These are phyloP conservation scores for Trichoderma brevicompactum DNA, from an alignment of 2,329 filamentous ascomycete genomes.

Conservation along the genomic window DNA sequence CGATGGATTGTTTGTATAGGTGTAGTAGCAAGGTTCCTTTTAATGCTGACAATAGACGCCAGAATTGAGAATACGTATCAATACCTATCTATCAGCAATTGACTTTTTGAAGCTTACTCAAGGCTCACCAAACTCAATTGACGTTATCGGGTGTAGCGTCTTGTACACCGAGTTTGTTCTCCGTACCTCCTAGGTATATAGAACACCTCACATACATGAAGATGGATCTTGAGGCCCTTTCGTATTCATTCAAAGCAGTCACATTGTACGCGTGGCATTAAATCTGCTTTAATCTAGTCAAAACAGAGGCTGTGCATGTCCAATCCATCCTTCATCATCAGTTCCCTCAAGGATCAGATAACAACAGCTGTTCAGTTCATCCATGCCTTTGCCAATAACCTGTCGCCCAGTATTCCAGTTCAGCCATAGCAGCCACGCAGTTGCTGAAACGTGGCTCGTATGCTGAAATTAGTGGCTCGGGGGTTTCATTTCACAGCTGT, in stretches of 20 bases:
- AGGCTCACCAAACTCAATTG: too few species aligned
- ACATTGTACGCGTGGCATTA: neutral
- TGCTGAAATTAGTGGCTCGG: slow-evolving; percentile 25
- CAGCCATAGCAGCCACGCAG: neutral
- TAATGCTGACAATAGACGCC: neutral
- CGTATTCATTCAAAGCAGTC: neutral
- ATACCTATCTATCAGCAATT: too few species aligned
- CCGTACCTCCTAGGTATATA: too few species aligned
- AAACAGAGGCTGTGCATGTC: slow-evolving; percentile 21
- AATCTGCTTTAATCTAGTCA: neutral
- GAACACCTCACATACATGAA: too few species aligned
- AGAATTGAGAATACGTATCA: too few species aligned
- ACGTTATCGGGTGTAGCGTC: too few species aligned
- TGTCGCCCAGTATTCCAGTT: slow-evolving; percentile 1
- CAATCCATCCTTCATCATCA: neutral
- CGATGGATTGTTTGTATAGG: neutral
- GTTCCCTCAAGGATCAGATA: too few species aligned
- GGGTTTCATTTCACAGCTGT: neutral
- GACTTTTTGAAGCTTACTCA: too few species aligned
- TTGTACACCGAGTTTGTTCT: too few species aligned
- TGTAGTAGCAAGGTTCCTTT: neutral
- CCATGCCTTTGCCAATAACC: slow-evolving; percentile 17
- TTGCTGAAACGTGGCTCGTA: slow-evolving; percentile 26
- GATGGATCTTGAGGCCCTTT: neutral
- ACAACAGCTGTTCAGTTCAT: slow-evolving; percentile 1